Conservation (phyloP, 2,329 filamentous ascomycete genomes). For the Gnomoniopsis sp. region DNA sequence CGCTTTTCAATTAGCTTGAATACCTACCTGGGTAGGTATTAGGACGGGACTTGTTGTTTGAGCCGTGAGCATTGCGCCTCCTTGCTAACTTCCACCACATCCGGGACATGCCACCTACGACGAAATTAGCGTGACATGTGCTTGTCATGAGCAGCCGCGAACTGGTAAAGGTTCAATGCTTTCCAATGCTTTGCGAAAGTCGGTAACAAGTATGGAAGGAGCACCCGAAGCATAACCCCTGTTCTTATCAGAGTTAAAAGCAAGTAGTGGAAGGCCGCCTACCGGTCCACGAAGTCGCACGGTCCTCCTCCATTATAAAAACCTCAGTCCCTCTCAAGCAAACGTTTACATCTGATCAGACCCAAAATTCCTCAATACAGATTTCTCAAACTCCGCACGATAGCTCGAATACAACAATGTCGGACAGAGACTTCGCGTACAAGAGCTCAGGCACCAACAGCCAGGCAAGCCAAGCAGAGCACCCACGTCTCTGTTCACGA, state of each 20-base stretch:
- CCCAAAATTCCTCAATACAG: background rate
- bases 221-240: background rate
- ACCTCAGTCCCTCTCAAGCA: background rate
- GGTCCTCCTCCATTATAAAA: background rate
- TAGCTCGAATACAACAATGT: constrained; percentile 1
- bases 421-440: constrained; percentile 33
- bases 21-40: too few species aligned
- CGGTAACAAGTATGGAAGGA: background rate
- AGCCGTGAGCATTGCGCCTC: too few species aligned
- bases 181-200: too few species aligned
- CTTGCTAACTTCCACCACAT: too few species aligned
- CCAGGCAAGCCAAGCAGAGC: constrained; percentile 40
- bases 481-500: background rate
- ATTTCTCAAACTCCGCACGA: background rate
- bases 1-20: background rate
- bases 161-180: too few species aligned
- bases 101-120: too few species aligned
- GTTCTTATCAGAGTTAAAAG: background rate
- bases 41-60: too few species aligned
- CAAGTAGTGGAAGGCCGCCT: constrained; percentile 2
- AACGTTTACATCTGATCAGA: too few species aligned
- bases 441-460: constrained; percentile 58
- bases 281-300: background rate
- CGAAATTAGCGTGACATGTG: too few species aligned
- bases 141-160: too few species aligned